A percentile compares a stretch with the other conserved stretches of the same genome.
Evolutionary conservation across 2,329 filamentous ascomycete species (phyloP).

Genomic region (Trichophyton benhamiae): DNA sequence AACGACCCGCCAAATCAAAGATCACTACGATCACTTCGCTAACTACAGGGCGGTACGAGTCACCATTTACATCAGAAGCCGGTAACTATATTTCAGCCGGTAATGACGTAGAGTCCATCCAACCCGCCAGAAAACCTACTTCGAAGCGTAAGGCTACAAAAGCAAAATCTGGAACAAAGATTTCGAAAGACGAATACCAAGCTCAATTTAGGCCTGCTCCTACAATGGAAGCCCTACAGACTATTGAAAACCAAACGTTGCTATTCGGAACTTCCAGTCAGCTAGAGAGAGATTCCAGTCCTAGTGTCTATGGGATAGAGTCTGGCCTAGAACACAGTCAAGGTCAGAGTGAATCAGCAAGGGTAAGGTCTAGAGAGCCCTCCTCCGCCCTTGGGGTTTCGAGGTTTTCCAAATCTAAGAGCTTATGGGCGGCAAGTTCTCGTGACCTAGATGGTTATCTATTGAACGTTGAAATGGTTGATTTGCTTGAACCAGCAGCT

Average conservation of each 20-base stretch:
- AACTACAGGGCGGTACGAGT: constrained; percentile 58
- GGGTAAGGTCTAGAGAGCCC: constrained; percentile 40
- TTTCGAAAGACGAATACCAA: constrained; percentile 33
- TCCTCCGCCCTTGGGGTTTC: constrained; percentile 11
- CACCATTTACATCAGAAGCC: constrained; percentile 19
- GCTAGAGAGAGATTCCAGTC: constrained; percentile 59
- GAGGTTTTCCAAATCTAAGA: constrained; percentile 22
- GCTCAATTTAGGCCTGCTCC: constrained; percentile 52
- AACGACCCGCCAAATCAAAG: constrained; percentile 32
- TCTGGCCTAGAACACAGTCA: constrained; percentile 47
- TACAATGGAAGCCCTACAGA: constrained; percentile 53
- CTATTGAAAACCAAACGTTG: constrained; percentile 59
- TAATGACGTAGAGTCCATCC: constrained; percentile 14
- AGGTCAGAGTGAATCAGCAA: constrained; percentile 14
- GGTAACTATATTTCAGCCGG: constrained; percentile 15
- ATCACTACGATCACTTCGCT: constrained; percentile 69
- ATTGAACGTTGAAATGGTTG: constrained; percentile 50
- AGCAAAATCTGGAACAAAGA: constrained; percentile 27
- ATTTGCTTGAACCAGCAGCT: constrained; percentile 39
- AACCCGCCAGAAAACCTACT: constrained; percentile 8
- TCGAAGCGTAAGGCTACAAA: constrained; percentile 26
- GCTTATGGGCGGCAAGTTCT: constrained; percentile 60
- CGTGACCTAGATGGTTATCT: constrained; percentile 54
- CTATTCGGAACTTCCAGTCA: constrained; percentile 82
- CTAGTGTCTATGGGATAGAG: constrained; percentile 35